A percentile compares a stretch with the other conserved stretches of the same genome.
Evolutionary conservation across 345 rosid genomes (phyloP).

Genomic region (Laguncularia racemosa): DNA sequence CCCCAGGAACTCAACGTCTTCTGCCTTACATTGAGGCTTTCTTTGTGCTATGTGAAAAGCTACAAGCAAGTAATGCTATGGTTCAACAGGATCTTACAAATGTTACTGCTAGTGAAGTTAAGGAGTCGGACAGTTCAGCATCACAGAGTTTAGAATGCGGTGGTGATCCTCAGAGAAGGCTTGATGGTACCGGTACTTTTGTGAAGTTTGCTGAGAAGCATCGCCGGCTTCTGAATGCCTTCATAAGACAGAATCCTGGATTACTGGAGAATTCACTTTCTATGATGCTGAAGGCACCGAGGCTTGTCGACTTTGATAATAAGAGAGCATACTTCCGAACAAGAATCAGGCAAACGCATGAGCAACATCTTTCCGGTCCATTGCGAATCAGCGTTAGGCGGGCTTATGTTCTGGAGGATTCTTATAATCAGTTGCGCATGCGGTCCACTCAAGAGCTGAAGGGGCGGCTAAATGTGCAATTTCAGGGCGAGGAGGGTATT

Average conservation of each 20-base stretch:
- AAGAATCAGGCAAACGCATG: conserved; percentile 86
- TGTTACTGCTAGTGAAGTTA: conserved; percentile 77
- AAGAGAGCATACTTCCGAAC: conserved; percentile 90
- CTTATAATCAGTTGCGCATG: conserved; percentile 95
- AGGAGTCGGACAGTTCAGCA: conserved; percentile 56
- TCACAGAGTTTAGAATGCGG: conserved; percentile 21
- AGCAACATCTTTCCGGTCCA: conserved; percentile 85
- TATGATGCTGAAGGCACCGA: conserved; percentile 89
- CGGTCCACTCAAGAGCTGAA: conserved; percentile 79
- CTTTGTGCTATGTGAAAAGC: conserved; percentile 89
- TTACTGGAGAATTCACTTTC: conserved; percentile 88
- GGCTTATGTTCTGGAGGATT: conserved; percentile 93
- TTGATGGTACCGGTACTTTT: conserved; percentile 73
- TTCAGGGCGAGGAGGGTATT: conserved; percentile 98
- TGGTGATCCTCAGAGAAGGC: conserved; percentile 59
- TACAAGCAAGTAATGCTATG: conserved; percentile 45
- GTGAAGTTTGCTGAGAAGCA: conserved; percentile 92
- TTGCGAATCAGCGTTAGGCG: conserved; percentile 85
- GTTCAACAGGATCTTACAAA: conserved; percentile 61
- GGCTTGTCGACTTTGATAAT: conserved; percentile 90
- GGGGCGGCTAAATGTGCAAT: conserved; percentile 89
- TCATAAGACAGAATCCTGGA: conserved; percentile 79
- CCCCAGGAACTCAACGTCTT: conserved; percentile 92
- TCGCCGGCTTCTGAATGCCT: conserved; percentile 83
- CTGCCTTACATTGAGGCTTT: conserved; percentile 94